Conservation (phyloP, 306 rosid genomes). For the Rosa multiflora region DNA sequence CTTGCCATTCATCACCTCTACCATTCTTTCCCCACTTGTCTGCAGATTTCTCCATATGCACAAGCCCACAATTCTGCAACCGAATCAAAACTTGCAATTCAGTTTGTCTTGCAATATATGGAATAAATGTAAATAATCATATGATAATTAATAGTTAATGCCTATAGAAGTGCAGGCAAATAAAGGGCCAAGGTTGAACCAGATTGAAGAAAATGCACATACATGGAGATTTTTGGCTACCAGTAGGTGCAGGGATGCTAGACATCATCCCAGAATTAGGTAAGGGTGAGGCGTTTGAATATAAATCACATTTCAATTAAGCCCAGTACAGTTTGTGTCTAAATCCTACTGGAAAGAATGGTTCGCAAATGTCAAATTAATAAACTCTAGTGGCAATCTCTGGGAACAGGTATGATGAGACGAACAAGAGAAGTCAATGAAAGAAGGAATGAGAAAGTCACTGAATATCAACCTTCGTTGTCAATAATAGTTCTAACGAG, state of each 20-base stretch:
- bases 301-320: neutral
- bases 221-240: neutral
- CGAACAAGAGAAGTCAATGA: neutral
- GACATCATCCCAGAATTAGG: neutral
- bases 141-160: neutral
- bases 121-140: neutral
- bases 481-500: neutral
- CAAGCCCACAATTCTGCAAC: conserved; percentile 73
- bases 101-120: neutral
- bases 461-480: neutral
- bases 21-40: conserved; percentile 96
- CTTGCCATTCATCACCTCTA: conserved; percentile 87
- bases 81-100: conserved; percentile 14
- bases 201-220: neutral
- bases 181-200: conserved; percentile 8
- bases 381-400: neutral
- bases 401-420: neutral
- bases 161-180: neutral
- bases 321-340: neutral
- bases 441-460: neutral
- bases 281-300: neutral
- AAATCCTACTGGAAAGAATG: neutral
- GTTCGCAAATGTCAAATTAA: neutral
- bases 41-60: conserved; percentile 88
- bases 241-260: neutral